Percentiles rank a stretch among this genome's conserved stretches.
phyloP scores from a whole-genome alignment of 2,329 filamentous ascomycete species.

The Hortaea sp. region DNA sequence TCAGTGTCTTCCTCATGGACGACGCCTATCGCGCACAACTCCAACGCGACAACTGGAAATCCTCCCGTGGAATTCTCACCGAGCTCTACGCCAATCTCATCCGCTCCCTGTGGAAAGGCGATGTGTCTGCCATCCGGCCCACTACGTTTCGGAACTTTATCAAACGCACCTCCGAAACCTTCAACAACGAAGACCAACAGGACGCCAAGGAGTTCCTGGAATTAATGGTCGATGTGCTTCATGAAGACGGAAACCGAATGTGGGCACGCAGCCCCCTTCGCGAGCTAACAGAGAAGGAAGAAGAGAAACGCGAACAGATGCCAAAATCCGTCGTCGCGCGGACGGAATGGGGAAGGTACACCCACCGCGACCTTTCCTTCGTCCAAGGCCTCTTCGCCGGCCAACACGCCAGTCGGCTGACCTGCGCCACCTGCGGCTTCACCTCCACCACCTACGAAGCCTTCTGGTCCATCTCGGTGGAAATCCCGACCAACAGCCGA shows the following conservation, averaged over 20 bases:
- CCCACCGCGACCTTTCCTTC: constrained; percentile 60
- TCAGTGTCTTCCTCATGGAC: constrained; percentile 55
- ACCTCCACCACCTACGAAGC: constrained; percentile 59
- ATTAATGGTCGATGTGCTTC: constrained; percentile 70
- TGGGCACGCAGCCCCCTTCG: constrained; percentile 50
- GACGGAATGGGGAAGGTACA: constrained; percentile 66
- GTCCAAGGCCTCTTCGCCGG: constrained; percentile 73
- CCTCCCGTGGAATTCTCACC: constrained; percentile 51
- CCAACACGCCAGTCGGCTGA: constrained; percentile 52
- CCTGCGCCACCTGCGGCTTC: constrained; percentile 50
- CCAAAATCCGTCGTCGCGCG: constrained; percentile 55
- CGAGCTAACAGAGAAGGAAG: constrained; percentile 49
- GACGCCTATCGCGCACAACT: constrained; percentile 52
- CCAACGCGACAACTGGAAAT: constrained; percentile 53
- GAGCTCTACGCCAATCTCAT: constrained; percentile 53
- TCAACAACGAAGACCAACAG: constrained; percentile 49
- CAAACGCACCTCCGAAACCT: constrained; percentile 53
- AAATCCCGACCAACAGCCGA: constrained; percentile 43
- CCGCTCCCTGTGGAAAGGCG: constrained; percentile 52
- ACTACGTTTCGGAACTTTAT: constrained; percentile 49
- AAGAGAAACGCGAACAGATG: constrained; percentile 50
- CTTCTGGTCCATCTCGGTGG: constrained; percentile 61
- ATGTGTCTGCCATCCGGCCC: constrained; percentile 37
- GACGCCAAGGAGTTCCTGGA: constrained; percentile 80
- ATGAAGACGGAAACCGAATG: constrained; percentile 72